A percentile compares a stretch with the other conserved stretches of the same genome.
phyloP scores from a whole-genome alignment of 2,329 filamentous ascomycete genomes.

The Paecilomyces variotii region DNA sequence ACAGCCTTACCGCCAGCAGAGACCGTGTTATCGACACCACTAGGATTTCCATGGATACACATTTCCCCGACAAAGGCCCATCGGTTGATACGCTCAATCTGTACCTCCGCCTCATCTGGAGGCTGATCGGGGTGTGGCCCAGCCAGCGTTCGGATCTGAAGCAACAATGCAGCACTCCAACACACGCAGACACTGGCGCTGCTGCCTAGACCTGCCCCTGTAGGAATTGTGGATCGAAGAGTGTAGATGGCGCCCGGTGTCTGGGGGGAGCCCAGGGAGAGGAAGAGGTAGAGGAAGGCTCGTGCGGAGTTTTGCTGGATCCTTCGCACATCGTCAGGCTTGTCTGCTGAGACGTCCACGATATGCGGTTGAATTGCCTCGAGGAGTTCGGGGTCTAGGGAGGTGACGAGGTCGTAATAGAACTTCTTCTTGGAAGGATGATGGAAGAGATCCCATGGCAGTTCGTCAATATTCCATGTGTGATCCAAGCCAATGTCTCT shows the following conservation, averaged over 20 bases:
- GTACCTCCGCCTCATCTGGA: slow-evolving; percentile 72
- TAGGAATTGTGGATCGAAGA: slow-evolving; percentile 85
- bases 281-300: slow-evolving; percentile 86
- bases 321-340: slow-evolving; percentile 65
- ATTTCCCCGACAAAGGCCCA: slow-evolving; percentile 98
- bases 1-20: slow-evolving; percentile 90
- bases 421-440: slow-evolving; percentile 81
- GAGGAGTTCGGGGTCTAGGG: slow-evolving; percentile 74
- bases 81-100: slow-evolving; percentile 90
- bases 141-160: slow-evolving; percentile 80
- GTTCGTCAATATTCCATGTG: slow-evolving; percentile 85
- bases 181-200: slow-evolving; percentile 94
- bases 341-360: slow-evolving; percentile 56
- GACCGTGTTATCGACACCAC: slow-evolving; percentile 95
- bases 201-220: slow-evolving; percentile 82
- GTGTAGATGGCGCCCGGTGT: slow-evolving; percentile 82
- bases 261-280: slow-evolving; percentile 71
- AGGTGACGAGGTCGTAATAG: slow-evolving; percentile 83
- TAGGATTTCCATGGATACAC: slow-evolving; percentile 95
- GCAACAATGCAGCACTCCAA: slow-evolving; percentile 70
- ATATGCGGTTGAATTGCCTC: slow-evolving; percentile 75
- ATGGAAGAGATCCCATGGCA: slow-evolving; percentile 80
- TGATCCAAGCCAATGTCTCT: slow-evolving; percentile 84
- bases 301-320: slow-evolving; percentile 75
- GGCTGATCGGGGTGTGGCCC: slow-evolving; percentile 91